Percentiles rank a stretch among this genome's conserved stretches.
phyloP scores from a whole-genome alignment of 768 basidiomycete genomes.

The Lactarius trivialis region DNA sequence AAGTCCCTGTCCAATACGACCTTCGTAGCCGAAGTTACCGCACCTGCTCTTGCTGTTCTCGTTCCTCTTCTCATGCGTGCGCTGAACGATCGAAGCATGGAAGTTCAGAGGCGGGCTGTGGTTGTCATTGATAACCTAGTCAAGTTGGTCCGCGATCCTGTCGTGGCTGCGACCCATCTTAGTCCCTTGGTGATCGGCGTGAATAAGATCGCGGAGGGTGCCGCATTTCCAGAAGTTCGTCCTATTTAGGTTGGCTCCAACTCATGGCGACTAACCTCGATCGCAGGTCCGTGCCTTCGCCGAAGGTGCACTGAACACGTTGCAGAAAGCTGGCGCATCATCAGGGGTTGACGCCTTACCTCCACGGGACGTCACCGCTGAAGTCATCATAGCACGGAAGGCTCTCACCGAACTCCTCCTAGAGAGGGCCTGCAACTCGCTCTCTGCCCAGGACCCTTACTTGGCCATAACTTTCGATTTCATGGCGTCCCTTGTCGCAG shows the following conservation, averaged over 20 bases:
- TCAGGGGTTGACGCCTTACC: constrained; percentile 60
- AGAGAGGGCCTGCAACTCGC: constrained; percentile 39
- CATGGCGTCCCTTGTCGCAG: constrained; percentile 66
- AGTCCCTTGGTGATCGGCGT: constrained; percentile 86
- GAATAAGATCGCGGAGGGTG: constrained; percentile 79
- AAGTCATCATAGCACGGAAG: constrained; percentile 50
- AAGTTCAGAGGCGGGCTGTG: constrained; percentile 89
- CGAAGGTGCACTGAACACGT: constrained; percentile 70
- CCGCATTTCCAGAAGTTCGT: constrained; percentile 89
- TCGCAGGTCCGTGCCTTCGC: constrained; percentile 84
- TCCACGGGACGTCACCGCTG: constrained; percentile 60
- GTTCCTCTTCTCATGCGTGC: constrained; percentile 88
- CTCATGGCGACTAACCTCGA: constrained; percentile 7
- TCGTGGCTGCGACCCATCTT: constrained; percentile 83
- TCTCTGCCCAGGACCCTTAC: constrained; percentile 46
- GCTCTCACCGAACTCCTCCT: constrained; percentile 58
- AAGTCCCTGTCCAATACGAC: constrained; percentile 93
- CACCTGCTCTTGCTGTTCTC: constrained; percentile 93
- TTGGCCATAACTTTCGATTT: constrained; percentile 61
- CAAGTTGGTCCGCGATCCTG: constrained; percentile 91
- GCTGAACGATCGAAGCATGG: constrained; percentile 92
- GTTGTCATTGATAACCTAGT: constrained; percentile 95
- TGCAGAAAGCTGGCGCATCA: constrained; percentile 80
- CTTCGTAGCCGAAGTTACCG: constrained; percentile 94
- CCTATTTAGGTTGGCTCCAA: constrained; percentile 7